Evolutionary conservation across 176 grass and related monocot species (phyloP).

Genomic region (Panicum miliaceum): DNA sequence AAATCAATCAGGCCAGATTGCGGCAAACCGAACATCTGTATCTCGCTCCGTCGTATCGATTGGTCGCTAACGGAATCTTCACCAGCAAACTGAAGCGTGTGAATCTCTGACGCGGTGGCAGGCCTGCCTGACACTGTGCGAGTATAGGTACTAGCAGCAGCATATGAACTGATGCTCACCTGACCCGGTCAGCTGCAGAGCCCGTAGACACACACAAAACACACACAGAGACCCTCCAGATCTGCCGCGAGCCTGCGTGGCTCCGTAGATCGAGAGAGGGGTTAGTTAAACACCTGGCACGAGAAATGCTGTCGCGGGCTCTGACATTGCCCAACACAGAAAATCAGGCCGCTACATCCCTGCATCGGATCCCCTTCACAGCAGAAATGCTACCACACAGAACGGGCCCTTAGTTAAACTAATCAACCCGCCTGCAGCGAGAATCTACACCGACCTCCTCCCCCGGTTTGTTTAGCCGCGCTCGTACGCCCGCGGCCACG

Average conservation of each 20-base stretch:
- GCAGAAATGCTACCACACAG: background rate
- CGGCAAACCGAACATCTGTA: background rate
- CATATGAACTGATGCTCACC: background rate
- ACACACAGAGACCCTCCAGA: background rate
- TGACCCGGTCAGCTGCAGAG: background rate
- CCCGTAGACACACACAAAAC: background rate
- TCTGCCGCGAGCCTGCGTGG: background rate
- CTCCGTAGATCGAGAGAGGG: conserved; percentile 16
- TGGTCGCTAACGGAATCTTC: background rate
- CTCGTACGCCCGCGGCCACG: conserved; percentile 23
- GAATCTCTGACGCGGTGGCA: background rate
- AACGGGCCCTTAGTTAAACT: background rate
- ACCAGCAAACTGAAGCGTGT: background rate
- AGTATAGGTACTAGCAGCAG: background rate
- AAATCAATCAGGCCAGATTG: background rate
- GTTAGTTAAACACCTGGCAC: conserved; percentile 42
- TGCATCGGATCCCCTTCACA: conserved; percentile 51
- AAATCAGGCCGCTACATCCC: background rate
- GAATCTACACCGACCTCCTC: conserved; percentile 20
- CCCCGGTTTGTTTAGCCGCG: background rate
- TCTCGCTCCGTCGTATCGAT: background rate
- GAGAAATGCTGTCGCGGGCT: conserved; percentile 44
- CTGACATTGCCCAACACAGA: background rate
- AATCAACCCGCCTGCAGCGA: background rate
- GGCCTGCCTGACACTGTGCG: background rate